Evolutionary conservation across 2,329 filamentous ascomycete species (phyloP).

Genomic region (Karstenula rhodostoma): DNA sequence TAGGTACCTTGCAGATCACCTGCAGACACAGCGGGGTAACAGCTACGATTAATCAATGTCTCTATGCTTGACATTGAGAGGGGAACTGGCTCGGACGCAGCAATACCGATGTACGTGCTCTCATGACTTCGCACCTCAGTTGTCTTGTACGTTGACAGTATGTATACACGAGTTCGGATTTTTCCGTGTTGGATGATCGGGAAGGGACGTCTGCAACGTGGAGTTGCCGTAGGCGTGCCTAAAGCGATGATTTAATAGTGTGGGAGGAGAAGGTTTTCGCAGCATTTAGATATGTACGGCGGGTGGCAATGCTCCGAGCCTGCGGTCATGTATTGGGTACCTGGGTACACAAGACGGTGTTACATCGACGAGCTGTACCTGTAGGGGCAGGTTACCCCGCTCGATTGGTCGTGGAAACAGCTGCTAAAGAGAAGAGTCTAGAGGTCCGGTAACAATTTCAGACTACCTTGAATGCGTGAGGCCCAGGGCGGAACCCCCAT

Average conservation of each 20-base stretch:
- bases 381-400: not conserved
- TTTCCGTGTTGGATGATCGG: not conserved
- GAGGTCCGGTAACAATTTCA: too few relatives aligned
- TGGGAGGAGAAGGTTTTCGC: too few relatives aligned
- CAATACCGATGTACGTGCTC: not conserved
- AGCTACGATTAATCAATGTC: not conserved
- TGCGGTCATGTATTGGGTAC: not conserved
- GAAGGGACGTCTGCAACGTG: not conserved
- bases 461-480: too few relatives aligned
- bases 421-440: too few relatives aligned
- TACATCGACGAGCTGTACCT: not conserved
- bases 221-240: too few relatives aligned
- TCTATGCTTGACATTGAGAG: not conserved
- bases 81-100: not conserved
- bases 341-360: not conserved
- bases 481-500: not conserved
- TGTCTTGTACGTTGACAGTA: not conserved
- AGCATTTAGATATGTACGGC: not conserved
- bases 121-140: too few relatives aligned
- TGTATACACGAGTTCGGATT: not conserved
- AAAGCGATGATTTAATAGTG: too few relatives aligned
- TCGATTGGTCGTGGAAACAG: too few relatives aligned
- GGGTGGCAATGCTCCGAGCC: not conserved
- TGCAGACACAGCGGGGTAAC: not conserved
- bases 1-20: not conserved